These are phyloP conservation scores for Medicago lupulina DNA, from an alignment of 306 rosid species.

Conservation along the genomic window DNA sequence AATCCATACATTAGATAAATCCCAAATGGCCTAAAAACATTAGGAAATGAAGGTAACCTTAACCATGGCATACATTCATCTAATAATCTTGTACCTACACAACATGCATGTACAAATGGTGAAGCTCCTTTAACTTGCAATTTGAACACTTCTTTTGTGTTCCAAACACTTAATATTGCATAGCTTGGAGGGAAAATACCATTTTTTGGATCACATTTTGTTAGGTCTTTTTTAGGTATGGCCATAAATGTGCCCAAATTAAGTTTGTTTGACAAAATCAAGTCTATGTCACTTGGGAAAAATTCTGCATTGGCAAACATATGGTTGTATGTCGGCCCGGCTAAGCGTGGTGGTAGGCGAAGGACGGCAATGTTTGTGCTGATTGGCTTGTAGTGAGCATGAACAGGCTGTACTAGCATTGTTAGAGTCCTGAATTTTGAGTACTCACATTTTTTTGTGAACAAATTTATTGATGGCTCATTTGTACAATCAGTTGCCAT, in stretches of 20 bases:
- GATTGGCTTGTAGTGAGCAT: conserved; percentile 76
- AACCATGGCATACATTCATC: conserved; percentile 92
- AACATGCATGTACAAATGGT: conserved; percentile 59
- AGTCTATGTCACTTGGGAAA: conserved; percentile 69
- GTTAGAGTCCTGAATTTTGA: conserved; percentile 74
- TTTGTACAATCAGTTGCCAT: conserved; percentile 93
- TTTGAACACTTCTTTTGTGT: conserved; percentile 85
- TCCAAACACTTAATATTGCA: conserved; percentile 90
- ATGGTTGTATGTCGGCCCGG: conserved; percentile 53
- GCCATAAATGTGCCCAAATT: conserved; percentile 91
- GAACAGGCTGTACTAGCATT: conserved; percentile 86
- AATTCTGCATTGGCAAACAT: conserved; percentile 71
- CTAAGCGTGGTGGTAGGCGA: conserved; percentile 50
- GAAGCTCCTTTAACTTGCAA: conserved; percentile 83
- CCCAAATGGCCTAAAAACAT: conserved; percentile 83
- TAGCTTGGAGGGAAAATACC: conserved; percentile 60
- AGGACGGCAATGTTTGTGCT: conserved; percentile 49
- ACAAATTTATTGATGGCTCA: conserved; percentile 80
- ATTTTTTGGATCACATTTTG: conserved; percentile 56
- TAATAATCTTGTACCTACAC: conserved; percentile 71
- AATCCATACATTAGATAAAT: conserved; percentile 78
- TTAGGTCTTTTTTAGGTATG: conserved; percentile 58
- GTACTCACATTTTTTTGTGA: conserved; percentile 76
- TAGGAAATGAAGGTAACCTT: conserved; percentile 81
- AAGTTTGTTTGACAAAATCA: conserved; percentile 66